Percentiles rank a stretch among this genome's conserved stretches.
These are phyloP conservation scores for Penicillium turbatum DNA, from an alignment of 495 filamentous ascomycete genomes.

Conservation along the genomic window DNA sequence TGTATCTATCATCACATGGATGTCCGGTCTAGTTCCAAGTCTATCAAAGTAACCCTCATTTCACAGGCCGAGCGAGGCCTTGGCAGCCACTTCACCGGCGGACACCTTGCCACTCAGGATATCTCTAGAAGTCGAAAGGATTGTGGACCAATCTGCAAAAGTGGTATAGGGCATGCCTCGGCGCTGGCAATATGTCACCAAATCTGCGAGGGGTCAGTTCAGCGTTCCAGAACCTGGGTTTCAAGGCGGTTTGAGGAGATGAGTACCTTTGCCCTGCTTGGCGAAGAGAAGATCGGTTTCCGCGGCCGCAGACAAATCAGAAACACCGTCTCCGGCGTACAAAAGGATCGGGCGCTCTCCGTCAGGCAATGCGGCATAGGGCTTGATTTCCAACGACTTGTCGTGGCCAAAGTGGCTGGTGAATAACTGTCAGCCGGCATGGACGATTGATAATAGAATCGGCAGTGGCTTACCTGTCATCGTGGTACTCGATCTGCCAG, in stretches of 20 bases:
- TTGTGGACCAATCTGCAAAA: conserved; percentile 74
- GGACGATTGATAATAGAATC: background rate
- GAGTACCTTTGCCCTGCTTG: conserved; percentile 77
- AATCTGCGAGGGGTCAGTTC: conserved; percentile 47
- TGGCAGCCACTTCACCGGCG: conserved; percentile 29
- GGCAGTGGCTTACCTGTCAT: conserved; percentile 60
- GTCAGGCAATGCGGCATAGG: conserved; percentile 69
- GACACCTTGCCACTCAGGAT: conserved; percentile 59
- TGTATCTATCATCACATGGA: background rate
- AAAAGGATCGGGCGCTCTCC: conserved; percentile 68
- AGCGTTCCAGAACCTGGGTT: background rate
- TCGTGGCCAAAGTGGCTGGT: conserved; percentile 82
- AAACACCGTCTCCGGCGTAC: conserved; percentile 89
- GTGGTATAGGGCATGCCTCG: conserved; percentile 75
- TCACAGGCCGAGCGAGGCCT: conserved; percentile 3
- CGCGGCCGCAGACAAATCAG: conserved; percentile 78
- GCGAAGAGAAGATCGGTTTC: conserved; percentile 90
- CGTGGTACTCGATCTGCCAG: conserved; percentile 85
- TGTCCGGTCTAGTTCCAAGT: conserved; percentile 7
- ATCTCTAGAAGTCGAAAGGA: conserved; percentile 66
- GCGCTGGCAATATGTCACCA: conserved; percentile 75
- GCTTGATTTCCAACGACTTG: conserved; percentile 82
- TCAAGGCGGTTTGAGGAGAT: background rate
- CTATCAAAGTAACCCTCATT: conserved; percentile 1
- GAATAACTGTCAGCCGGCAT: conserved; percentile 15